These are phyloP conservation scores for Trichophyton rubrum DNA, from an alignment of 2,329 filamentous ascomycete species.

Conservation along the genomic window DNA sequence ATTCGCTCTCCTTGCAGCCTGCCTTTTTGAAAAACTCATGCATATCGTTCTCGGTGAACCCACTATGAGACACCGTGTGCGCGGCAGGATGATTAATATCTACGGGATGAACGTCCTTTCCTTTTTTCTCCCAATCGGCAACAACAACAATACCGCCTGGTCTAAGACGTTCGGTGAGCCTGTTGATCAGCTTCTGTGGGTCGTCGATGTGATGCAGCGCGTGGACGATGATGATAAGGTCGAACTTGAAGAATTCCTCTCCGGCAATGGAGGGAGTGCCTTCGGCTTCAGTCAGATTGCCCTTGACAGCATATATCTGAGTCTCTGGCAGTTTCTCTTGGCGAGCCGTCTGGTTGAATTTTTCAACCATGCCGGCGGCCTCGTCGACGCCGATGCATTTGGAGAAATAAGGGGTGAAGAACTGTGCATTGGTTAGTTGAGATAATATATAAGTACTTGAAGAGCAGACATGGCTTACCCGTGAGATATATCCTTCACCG, in stretches of 20 bases:
- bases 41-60: constrained; percentile 10
- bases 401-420: constrained; percentile 10
- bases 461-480: constrained; percentile 5
- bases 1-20: constrained; percentile 10
- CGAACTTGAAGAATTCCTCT: constrained; percentile 13
- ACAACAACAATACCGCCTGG: constrained; percentile 11
- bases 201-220: constrained; percentile 14
- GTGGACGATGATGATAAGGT: constrained; percentile 10
- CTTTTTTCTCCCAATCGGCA: constrained; percentile 10
- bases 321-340: constrained; percentile 4
- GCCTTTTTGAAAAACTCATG: constrained; percentile 6
- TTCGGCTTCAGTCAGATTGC: constrained; percentile 7
- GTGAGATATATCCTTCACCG: constrained; percentile 12
- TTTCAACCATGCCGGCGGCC: constrained; percentile 12
- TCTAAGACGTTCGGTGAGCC: constrained; percentile 9
- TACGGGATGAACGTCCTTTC: not conserved
- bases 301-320: constrained; percentile 11
- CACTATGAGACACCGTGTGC: constrained; percentile 12
- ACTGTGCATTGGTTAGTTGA: constrained; percentile 2
- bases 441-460: not conserved
- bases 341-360: constrained; percentile 10
- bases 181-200: constrained; percentile 5
- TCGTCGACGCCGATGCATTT: constrained; percentile 14
- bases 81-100: constrained; percentile 1
- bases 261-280: not conserved